Conservation (phyloP, 805 yeast genomes). For the Cyberlindnera mrakii region DNA sequence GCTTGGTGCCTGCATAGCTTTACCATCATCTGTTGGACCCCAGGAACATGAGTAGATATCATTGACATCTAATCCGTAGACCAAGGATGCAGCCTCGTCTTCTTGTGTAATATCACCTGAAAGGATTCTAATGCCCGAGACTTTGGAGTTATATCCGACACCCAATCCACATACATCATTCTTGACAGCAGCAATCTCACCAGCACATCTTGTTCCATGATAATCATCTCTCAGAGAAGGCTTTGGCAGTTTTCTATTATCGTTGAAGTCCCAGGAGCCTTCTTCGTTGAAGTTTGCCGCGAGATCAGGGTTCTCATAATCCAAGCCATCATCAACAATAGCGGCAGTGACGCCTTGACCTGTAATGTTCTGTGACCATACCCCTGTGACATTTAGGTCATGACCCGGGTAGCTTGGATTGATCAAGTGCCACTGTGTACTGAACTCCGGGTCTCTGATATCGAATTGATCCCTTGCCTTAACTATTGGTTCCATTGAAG, state of each 20-base stretch:
- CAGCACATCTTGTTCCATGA: conserved; percentile 98
- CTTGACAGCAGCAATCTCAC: conserved; percentile 83
- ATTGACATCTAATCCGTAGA: conserved; percentile 73
- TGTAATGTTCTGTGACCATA: conserved; percentile 77
- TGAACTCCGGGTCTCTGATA: conserved; percentile 80
- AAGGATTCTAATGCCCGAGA: conserved; percentile 84
- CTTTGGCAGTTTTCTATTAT: conserved; percentile 64
- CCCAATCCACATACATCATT: conserved; percentile 94
- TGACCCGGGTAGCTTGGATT: conserved; percentile 69
- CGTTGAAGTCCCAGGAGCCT: conserved; percentile 95
- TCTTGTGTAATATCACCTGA: conserved; percentile 75
- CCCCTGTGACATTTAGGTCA: conserved; percentile 80
- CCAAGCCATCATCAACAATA: conserved; percentile 91
- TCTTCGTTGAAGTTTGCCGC: conserved; percentile 57
- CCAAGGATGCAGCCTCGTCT: conserved; percentile 87
- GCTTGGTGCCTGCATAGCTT: conserved; percentile 80
- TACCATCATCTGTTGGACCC: conserved; percentile 97
- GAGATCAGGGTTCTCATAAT: conserved; percentile 72
- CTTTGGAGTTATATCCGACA: conserved; percentile 83
- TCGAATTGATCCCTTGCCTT: conserved; percentile 45
- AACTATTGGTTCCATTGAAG: conserved; percentile 40
- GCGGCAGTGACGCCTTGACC: conserved; percentile 84
- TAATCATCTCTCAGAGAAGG: conserved; percentile 79
- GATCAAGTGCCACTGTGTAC: conserved; percentile 86
- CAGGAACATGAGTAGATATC: conserved; percentile 96